Conservation (phyloP, 257 asterid species). For the Scutellaria galericulata region DNA sequence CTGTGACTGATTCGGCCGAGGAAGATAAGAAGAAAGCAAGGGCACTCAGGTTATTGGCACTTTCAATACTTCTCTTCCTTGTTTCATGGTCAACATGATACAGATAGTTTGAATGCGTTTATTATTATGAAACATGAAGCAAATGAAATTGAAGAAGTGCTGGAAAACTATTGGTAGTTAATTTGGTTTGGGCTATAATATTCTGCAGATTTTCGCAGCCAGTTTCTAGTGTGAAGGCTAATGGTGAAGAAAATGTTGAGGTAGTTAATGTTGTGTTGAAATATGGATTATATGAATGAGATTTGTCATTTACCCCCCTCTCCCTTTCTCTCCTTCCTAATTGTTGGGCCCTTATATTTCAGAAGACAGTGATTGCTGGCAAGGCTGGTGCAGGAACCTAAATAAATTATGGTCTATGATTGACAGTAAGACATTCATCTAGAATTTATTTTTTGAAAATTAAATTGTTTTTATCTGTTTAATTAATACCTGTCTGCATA, state of each 20-base stretch:
- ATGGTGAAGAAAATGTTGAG: conserved; percentile 42
- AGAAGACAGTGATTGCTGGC: conserved; percentile 42
- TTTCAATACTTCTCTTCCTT: not conserved
- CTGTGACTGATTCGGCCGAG: conserved; percentile 62
- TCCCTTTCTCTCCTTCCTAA: not conserved
- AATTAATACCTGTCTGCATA: not conserved
- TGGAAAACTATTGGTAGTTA: not conserved
- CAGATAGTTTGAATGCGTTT: not conserved
- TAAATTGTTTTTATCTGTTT: not conserved
- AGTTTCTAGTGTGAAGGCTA: conserved; percentile 44
- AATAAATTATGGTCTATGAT: conserved; percentile 20
- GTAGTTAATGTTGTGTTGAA: conserved; percentile 39
- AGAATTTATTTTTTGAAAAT: not conserved
- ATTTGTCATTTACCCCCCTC: too few relatives aligned
- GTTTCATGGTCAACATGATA: not conserved
- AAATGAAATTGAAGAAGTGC: not conserved
- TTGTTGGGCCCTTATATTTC: conserved; percentile 33
- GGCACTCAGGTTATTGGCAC: conserved; percentile 68
- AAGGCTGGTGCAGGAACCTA: conserved; percentile 56
- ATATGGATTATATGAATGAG: conserved; percentile 10
- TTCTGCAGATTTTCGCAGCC: conserved; percentile 56
- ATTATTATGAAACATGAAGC: conserved; percentile 1
- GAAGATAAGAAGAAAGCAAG: conserved; percentile 97
- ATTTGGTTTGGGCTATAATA: conserved; percentile 7
- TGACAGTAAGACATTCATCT: conserved; percentile 44